These are phyloP conservation scores for Plasmodium cynomolgi DNA, from an alignment of 169 alveolate species.

Conservation along the genomic window DNA sequence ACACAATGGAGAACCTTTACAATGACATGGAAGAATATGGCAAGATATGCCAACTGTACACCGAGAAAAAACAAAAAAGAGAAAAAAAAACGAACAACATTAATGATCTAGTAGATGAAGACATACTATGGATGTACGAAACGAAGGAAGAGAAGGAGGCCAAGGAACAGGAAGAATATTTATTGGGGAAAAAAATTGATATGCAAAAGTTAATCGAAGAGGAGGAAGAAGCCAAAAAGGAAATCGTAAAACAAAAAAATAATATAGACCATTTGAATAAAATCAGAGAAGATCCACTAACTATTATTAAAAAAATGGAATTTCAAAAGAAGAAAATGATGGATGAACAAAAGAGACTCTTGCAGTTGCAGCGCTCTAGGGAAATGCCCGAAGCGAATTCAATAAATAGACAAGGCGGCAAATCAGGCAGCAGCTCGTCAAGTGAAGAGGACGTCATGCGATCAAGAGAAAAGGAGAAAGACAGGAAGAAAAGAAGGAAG, in stretches of 20 bases:
- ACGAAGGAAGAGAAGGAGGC: constrained; percentile 69
- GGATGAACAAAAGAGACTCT: constrained; percentile 46
- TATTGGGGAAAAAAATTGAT: constrained; percentile 66
- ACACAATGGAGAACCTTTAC: constrained; percentile 65
- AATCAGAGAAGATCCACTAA: constrained; percentile 72
- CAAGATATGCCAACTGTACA: constrained; percentile 57
- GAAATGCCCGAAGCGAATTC: constrained; percentile 2
- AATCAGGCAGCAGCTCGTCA: background rate
- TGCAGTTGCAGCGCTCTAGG: constrained; percentile 22
- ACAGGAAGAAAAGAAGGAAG: constrained; percentile 1
- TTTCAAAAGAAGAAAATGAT: constrained; percentile 42
- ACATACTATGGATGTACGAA: constrained; percentile 74
- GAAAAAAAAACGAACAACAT: constrained; percentile 33
- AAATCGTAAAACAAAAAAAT: constrained; percentile 18
- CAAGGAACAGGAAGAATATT: constrained; percentile 69
- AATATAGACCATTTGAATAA: constrained; percentile 56
- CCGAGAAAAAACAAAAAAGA: constrained; percentile 45
- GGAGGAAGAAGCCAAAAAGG: constrained; percentile 47
- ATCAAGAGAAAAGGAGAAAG: background rate
- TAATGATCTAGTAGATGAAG: constrained; percentile 59
- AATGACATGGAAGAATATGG: constrained; percentile 76
- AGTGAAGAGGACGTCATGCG: background rate
- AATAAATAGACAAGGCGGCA: background rate
- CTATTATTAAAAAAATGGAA: constrained; percentile 65
- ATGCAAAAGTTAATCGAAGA: constrained; percentile 65